Conservation (phyloP, 2,329 filamentous ascomycete genomes). For the Byssothecium circinans region DNA sequence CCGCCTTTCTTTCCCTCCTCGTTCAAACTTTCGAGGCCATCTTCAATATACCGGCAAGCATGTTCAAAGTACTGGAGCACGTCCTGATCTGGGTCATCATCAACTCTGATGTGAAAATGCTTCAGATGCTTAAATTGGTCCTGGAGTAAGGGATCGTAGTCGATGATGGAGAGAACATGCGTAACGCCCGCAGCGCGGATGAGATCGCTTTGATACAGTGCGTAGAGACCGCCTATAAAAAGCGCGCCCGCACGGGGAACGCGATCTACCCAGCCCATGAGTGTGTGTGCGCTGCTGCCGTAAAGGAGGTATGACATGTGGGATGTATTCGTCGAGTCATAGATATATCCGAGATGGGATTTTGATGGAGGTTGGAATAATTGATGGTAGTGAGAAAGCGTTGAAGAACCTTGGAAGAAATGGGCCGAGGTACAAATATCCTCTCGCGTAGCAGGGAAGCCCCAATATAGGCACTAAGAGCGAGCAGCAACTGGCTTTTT, state of each 20-base stretch:
- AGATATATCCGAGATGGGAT: no score
- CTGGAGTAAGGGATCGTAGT: slow-evolving; percentile 33
- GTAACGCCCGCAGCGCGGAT: slow-evolving; percentile 35
- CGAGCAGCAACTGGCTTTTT: no score
- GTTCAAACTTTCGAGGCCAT: slow-evolving; percentile 14
- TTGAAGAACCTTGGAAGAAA: no score
- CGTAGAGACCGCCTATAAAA: slow-evolving; percentile 48
- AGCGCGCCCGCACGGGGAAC: slow-evolving; percentile 40
- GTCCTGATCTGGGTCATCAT: slow-evolving; percentile 39
- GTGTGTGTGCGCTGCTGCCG: slow-evolving; percentile 32
- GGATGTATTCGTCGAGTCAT: no score
- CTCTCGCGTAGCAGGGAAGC: no score
- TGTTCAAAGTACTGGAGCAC: slow-evolving; percentile 28
- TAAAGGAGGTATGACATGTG: slow-evolving; percentile 37
- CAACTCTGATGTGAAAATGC: slow-evolving; percentile 33
- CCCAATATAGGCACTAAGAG: no score
- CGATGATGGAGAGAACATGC: slow-evolving; percentile 36
- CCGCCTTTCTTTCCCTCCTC: slow-evolving; percentile 13
- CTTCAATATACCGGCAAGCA: slow-evolving; percentile 27
- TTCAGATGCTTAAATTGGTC: slow-evolving; percentile 31
- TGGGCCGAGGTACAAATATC: no score
- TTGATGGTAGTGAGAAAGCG: no score
- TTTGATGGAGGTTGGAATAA: no score
- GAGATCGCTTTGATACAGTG: slow-evolving; percentile 45
- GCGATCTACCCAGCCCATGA: slow-evolving; percentile 44